Evolutionary conservation across 306 rosid genomes (phyloP).

Genomic region (Lathyrus sativus): DNA sequence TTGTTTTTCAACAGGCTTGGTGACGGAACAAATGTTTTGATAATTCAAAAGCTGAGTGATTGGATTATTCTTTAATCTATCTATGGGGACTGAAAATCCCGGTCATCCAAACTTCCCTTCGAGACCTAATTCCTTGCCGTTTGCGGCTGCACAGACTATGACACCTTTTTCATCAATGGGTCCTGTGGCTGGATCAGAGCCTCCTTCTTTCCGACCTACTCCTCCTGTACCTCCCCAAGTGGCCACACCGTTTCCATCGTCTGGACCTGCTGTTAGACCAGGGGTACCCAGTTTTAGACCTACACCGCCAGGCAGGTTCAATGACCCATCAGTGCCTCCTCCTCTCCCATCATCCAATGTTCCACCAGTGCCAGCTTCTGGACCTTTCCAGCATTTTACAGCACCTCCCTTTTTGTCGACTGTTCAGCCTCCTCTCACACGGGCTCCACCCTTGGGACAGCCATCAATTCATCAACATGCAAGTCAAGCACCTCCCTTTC

Average conservation of each 20-base stretch:
- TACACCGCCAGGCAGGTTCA: constrained; percentile 60
- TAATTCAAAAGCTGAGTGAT: constrained; percentile 29
- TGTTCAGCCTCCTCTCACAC: constrained; percentile 47
- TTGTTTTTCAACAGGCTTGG: constrained; percentile 46
- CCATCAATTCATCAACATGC: constrained; percentile 50
- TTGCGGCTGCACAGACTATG: constrained; percentile 56
- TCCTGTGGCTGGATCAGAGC: constrained; percentile 69
- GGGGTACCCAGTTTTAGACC: constrained; percentile 65
- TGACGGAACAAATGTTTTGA: constrained; percentile 46
- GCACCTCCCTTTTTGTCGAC: constrained; percentile 58
- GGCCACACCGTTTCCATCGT: constrained; percentile 49
- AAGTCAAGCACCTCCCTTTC: constrained; percentile 55
- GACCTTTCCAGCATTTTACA: constrained; percentile 61
- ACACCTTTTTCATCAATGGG: constrained; percentile 75
- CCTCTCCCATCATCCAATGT: constrained; percentile 54
- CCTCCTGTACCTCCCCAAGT: constrained; percentile 56
- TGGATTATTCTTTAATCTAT: constrained; percentile 45
- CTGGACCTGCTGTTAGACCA: constrained; percentile 54
- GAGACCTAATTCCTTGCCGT: constrained; percentile 68
- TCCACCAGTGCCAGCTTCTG: constrained; percentile 44
- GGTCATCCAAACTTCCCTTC: constrained; percentile 68
- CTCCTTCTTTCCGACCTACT: constrained; percentile 54
- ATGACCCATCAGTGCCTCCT: constrained; percentile 82
- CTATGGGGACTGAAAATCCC: constrained; percentile 87
- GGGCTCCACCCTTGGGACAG: constrained; percentile 55